These are phyloP conservation scores for Dactylellina cionopaga DNA, from an alignment of 2,329 filamentous ascomycete species.

Conservation along the genomic window DNA sequence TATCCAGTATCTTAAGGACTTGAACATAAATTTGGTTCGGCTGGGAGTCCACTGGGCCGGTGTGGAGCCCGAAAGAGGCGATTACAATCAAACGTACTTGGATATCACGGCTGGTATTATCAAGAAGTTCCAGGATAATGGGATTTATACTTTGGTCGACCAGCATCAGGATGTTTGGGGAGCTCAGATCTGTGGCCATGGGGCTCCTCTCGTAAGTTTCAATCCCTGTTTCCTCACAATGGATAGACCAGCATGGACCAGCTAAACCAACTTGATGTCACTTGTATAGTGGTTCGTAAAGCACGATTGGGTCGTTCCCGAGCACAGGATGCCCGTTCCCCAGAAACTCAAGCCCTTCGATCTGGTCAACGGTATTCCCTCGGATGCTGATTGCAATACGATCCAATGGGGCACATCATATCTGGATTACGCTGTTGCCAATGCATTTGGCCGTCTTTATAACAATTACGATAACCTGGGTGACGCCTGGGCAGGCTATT, in stretches of 20 bases:
- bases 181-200: slow-evolving; percentile 45
- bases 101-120: slow-evolving; percentile 43
- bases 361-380: slow-evolving; percentile 40
- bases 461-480: slow-evolving; percentile 51
- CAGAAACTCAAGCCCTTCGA: slow-evolving; percentile 43
- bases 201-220: slow-evolving; percentile 36
- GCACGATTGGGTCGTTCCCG: slow-evolving; percentile 35
- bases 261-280: not conserved
- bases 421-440: slow-evolving; percentile 41
- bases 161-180: slow-evolving; percentile 52
- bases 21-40: slow-evolving; percentile 45
- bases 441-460: slow-evolving; percentile 48
- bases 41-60: slow-evolving; percentile 51
- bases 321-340: slow-evolving; percentile 43
- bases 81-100: slow-evolving; percentile 50
- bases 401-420: slow-evolving; percentile 48
- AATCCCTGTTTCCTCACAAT: not conserved
- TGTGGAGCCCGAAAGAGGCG: slow-evolving; percentile 32
- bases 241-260: too few species aligned
- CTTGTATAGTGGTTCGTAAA: slow-evolving; percentile 49
- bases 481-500: slow-evolving; percentile 47
- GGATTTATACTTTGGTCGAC: slow-evolving; percentile 48
- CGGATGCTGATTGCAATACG: slow-evolving; percentile 39
- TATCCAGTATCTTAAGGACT: slow-evolving; percentile 45
- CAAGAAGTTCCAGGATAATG: slow-evolving; percentile 49